Evolutionary conservation across 768 basidiomycete species (phyloP), one percentile per base, ranked within the genome.

Genomic region (Phylloporus rhodoxanthus): DNA sequence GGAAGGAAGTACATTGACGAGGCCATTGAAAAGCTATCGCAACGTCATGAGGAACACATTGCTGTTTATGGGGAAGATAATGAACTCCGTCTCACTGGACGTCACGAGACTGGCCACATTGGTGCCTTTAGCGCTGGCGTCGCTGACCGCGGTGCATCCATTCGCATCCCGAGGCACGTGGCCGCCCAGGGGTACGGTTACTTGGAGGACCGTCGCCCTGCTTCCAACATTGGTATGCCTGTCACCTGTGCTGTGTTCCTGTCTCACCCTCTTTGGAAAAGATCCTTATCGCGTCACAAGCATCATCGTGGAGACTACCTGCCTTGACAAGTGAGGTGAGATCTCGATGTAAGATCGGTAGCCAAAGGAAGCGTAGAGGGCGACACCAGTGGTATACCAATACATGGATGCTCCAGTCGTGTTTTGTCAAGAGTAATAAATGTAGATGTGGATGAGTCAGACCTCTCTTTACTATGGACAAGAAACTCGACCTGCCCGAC

Each of bases 31-130:
- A 97, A 95, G 75, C 77, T 99, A 52, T 73, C 83, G 59, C 85
- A 86, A 75, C 82, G 83, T 68, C 96, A 99, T 71, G 76, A 86
- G 52, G 86, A 97, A 72, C 94, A 97, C 76, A 96, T 96, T 57
- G 91, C 91, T 34, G 92, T 96, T 38, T 98, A 96, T 69, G 95
- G 95, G 55, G 92, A 95, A 68, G 92, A 95, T 79, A 99, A 98
- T 72, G 96, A 98, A 48, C 75, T 92, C 54, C 83, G 96, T 63
- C 78, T 99, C 66, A 96, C 94, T 23, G 96, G 96, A 53, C 85
- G 87, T 58, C 95, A 98, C 70, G 96, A 99, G 80, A 99, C 96
- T 44, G 93, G 87, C 50, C 91, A 93, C 73, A 97, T 98, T 62
- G 78, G 84, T 57, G 67, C 69, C 48, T 99, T 99, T 78, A 87